Evolutionary conservation across 345 rosid genomes (phyloP).

Genomic region (Eucalyptus cloeziana): DNA sequence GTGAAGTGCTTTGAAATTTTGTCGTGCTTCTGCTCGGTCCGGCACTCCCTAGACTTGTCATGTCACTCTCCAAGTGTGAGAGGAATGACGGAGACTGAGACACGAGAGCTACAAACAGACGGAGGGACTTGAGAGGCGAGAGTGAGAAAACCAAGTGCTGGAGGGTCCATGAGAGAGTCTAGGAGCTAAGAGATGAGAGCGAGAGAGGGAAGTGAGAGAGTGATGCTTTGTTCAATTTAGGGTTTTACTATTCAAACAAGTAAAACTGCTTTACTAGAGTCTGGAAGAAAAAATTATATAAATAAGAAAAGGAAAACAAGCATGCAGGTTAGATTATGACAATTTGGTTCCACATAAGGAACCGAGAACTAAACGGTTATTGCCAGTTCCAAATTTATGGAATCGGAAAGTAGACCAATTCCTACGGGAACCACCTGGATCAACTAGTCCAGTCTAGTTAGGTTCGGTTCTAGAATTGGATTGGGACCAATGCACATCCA

Average conservation of each 20-base stretch:
- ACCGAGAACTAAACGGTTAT: background rate
- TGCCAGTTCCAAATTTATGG: background rate
- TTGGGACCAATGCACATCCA: background rate
- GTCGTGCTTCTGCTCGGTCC: background rate
- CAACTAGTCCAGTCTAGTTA: rapidly evolving
- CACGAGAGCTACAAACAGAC: background rate
- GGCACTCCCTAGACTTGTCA: background rate
- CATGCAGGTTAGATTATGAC: background rate
- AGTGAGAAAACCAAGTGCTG: background rate
- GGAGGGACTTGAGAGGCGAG: background rate
- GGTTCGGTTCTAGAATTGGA: background rate
- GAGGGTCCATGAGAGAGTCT: background rate
- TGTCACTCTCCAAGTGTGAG: background rate
- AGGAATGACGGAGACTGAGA: background rate
- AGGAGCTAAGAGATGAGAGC: background rate
- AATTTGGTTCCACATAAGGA: background rate
- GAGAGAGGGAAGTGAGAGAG: background rate
- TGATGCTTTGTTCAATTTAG: background rate
- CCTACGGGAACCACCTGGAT: background rate
- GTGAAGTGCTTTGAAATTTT: background rate
- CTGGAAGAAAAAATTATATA: background rate
- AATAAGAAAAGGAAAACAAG: background rate
- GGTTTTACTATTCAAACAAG: background rate
- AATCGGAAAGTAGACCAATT: background rate
- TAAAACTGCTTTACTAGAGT: background rate